These are phyloP conservation scores for Tolypocladium guangdongense DNA, from an alignment of 2,329 filamentous ascomycete species.

Conservation along the genomic window DNA sequence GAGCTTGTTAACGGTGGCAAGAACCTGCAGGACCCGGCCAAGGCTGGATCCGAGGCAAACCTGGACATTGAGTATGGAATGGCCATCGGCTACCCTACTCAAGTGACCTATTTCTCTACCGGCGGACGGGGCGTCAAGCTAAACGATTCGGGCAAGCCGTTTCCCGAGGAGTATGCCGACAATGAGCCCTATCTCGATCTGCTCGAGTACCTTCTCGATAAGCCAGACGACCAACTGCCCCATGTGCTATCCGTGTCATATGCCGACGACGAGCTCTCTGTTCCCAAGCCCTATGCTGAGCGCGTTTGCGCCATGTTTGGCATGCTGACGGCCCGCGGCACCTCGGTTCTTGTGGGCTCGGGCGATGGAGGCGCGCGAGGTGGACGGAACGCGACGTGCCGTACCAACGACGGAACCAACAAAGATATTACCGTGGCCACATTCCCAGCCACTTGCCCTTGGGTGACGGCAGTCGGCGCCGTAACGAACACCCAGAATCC, in stretches of 20 bases:
- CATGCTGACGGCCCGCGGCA: constrained; percentile 40
- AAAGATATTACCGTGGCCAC: constrained; percentile 44
- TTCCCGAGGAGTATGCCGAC: constrained; percentile 18
- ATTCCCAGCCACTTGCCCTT: constrained; percentile 59
- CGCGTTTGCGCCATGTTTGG: constrained; percentile 43
- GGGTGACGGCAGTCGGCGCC: constrained; percentile 55
- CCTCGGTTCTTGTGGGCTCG: constrained; percentile 36
- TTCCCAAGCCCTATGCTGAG: constrained; percentile 39
- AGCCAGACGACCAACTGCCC: constrained; percentile 33
- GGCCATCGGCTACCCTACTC: constrained; percentile 31
- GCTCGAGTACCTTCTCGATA: constrained; percentile 36
- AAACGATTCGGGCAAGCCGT: constrained; percentile 22
- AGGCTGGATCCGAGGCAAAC: constrained; percentile 32
- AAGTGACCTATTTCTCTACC: constrained; percentile 32
- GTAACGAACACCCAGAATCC: constrained; percentile 29
- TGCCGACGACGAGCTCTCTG: constrained; percentile 45
- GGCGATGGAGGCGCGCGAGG: constrained; percentile 40
- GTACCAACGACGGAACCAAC: constrained; percentile 46
- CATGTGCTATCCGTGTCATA: constrained; percentile 49
- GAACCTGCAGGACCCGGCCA: constrained; percentile 27
- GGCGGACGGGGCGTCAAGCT: constrained; percentile 33
- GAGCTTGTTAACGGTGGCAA: constrained; percentile 30
- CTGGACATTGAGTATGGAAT: constrained; percentile 39
- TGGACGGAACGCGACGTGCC: constrained; percentile 38
- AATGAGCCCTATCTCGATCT: constrained; percentile 50